Base-by-base conservation (phyloP, 345 rosid genomes). In the Raphanus sativus region DNA sequence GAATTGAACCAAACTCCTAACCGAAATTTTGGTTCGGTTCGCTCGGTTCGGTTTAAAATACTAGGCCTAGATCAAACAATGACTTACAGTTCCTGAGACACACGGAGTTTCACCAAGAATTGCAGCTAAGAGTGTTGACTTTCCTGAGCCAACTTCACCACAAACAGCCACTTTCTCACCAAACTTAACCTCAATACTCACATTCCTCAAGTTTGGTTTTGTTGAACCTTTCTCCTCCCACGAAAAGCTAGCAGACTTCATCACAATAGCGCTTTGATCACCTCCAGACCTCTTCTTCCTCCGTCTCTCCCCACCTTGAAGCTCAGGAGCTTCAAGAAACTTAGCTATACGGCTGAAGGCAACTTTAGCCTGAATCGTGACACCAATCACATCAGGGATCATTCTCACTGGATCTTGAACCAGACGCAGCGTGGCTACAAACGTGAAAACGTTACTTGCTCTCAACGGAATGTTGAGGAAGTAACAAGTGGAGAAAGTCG, bases 71-170 rank as follows among this genome's bases (percentile, higher is more conserved):
- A 65, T 58, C 2, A 2, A 45, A 36, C 21, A 63, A 24, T 38
- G 66, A 77, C 97, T 83, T 84, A 90, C 98, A 0, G 82, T 81
- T 87, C 98, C 97, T 40, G 74, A 77, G 10, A 84, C 83, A 61
- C 71, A 81, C 25, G 95, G 92, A 70, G 89, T 87, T 82, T 94
- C 98, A 68, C 97, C 97, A 28, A 94, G 97, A 83, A 94, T 89
- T 21, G 97, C 92, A 24, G 97, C 90, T 73, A 94, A 65, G 77
- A 92, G 87, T 64, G 98, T 94, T 4, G 98, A 94, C 84, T 94
- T 94, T 3, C 98, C 98, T 0, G 98, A 90, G 65, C 97, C 98
- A 79, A 94, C 98, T 85, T 92, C 97, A 67, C 97, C 98, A 61
- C 98, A 94, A 40, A 94, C 83, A 10, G 98, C 97, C 6, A 94